phyloP scores from a whole-genome alignment of 176 grass and related monocot genomes.

The Musa troglodytarum region DNA sequence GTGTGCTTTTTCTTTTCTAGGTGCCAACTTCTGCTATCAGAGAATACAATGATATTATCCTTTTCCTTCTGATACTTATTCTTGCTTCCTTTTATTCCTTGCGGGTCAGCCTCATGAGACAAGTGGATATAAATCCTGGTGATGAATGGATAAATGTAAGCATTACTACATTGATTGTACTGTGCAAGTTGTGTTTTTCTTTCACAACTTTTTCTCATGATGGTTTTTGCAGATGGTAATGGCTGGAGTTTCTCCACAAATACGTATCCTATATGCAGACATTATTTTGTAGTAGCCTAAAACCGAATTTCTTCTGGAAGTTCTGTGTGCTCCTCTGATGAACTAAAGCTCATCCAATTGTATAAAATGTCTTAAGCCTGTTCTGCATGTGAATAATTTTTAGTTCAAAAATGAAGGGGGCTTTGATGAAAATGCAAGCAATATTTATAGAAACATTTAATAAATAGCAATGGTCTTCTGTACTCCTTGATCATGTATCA shows the following conservation, averaged over 20 bases:
- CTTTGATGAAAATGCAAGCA: background rate
- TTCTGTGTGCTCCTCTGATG: background rate
- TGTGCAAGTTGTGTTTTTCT: conserved; percentile 8
- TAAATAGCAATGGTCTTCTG: background rate
- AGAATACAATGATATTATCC: background rate
- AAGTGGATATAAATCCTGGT: conserved; percentile 64
- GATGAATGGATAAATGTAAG: conserved; percentile 93
- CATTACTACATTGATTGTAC: background rate
- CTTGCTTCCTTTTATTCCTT: conserved; percentile 14
- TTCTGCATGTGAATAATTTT: background rate
- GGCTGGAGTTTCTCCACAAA: conserved; percentile 77
- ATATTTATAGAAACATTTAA: background rate
- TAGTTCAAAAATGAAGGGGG: background rate
- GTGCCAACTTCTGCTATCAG: background rate
- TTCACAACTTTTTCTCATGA: background rate
- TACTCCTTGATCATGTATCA: conserved; percentile 43
- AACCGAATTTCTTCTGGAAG: background rate
- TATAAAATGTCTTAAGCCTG: background rate
- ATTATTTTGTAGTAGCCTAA: background rate
- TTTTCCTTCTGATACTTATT: background rate
- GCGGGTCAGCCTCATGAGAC: conserved; percentile 59
- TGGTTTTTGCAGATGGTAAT: conserved; percentile 54
- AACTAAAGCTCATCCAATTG: background rate
- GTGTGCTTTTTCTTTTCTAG: background rate
- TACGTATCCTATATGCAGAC: conserved; percentile 48